Evolutionary conservation across 177 flowering plant genomes (phyloP).

Genomic region (Vitis hybrid): DNA sequence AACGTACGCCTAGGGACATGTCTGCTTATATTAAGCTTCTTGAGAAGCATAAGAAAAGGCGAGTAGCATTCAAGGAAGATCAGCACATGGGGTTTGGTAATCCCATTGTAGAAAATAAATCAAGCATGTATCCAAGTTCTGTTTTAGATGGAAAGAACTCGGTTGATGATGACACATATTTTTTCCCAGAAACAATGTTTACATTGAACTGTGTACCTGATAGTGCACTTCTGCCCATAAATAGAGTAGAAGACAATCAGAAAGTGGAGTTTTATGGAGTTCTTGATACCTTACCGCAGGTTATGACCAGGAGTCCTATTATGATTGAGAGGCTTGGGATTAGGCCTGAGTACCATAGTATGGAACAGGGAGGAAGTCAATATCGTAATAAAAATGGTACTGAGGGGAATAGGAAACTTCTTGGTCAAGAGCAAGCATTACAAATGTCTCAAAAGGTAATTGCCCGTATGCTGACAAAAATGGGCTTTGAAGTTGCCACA

Average conservation of each 20-base stretch:
- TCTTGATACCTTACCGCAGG: slow-evolving; percentile 81
- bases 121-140: slow-evolving; percentile 38
- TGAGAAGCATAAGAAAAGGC: slow-evolving; percentile 74
- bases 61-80: slow-evolving; percentile 58
- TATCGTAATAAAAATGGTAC: slow-evolving; percentile 50
- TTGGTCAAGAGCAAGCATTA: slow-evolving; percentile 77
- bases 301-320: slow-evolving; percentile 62
- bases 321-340: slow-evolving; percentile 95
- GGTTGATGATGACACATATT: slow-evolving; percentile 46
- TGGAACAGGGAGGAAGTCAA: slow-evolving; percentile 59
- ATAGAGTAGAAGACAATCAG: slow-evolving; percentile 30
- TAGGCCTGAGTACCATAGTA: slow-evolving; percentile 63
- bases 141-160: slow-evolving; percentile 35
- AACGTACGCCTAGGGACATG: slow-evolving; percentile 84
- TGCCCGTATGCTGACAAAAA: slow-evolving; percentile 47
- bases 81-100: slow-evolving; percentile 33
- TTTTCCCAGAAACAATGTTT: slow-evolving; percentile 86
- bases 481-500: slow-evolving; percentile 79
- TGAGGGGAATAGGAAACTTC: slow-evolving; percentile 41
- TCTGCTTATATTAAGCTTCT: slow-evolving; percentile 52
- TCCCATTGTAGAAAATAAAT: slow-evolving; percentile 33
- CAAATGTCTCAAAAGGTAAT: slow-evolving; percentile 66
- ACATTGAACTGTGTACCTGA: slow-evolving; percentile 83
- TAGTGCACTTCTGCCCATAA: slow-evolving; percentile 52
- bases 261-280: slow-evolving; percentile 73